These are phyloP conservation scores for Peniophora sp. DNA, from an alignment of 1,284 basidiomycete genomes.

Conservation along the genomic window DNA sequence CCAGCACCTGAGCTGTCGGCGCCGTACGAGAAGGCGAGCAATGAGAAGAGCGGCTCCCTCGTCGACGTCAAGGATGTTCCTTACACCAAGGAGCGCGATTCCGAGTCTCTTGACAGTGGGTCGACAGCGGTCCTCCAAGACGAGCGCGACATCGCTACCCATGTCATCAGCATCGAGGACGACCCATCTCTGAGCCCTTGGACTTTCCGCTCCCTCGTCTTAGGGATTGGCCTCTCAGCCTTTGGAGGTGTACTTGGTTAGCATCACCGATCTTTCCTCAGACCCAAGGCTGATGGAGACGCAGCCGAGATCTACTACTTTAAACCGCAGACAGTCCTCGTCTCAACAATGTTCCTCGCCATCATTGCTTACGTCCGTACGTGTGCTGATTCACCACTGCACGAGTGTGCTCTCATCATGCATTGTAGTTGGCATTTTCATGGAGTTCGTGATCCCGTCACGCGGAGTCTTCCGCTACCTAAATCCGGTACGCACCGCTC, in stretches of 20 bases:
- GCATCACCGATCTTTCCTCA: neutral
- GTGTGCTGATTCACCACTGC: too few relatives aligned
- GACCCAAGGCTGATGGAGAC: neutral
- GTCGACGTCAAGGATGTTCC: constrained; percentile 13
- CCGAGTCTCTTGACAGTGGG: constrained; percentile 17
- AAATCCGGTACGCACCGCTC: constrained; percentile 15
- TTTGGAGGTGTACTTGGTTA: constrained; percentile 20
- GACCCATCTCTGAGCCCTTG: constrained; percentile 9
- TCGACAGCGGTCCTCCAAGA: constrained; percentile 27
- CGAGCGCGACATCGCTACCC: constrained; percentile 44
- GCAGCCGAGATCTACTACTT: constrained; percentile 18
- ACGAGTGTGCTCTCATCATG: too few relatives aligned
- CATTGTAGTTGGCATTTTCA: constrained; percentile 12
- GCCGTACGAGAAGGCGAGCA: neutral
- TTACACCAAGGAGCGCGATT: constrained; percentile 11
- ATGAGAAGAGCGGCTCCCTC: constrained; percentile 18
- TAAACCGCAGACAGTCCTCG: constrained; percentile 17
- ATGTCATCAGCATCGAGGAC: constrained; percentile 36
- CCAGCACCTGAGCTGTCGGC: neutral
- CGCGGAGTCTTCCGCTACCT: constrained; percentile 21
- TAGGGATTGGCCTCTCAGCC: constrained; percentile 27
- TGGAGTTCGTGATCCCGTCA: constrained; percentile 18
- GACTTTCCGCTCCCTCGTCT: constrained; percentile 10
- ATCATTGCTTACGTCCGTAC: constrained; percentile 17
- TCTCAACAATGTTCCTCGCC: constrained; percentile 17